phyloP scores from a whole-genome alignment of 1,139 yeast genomes.

The Martiniozyma asiatica region DNA sequence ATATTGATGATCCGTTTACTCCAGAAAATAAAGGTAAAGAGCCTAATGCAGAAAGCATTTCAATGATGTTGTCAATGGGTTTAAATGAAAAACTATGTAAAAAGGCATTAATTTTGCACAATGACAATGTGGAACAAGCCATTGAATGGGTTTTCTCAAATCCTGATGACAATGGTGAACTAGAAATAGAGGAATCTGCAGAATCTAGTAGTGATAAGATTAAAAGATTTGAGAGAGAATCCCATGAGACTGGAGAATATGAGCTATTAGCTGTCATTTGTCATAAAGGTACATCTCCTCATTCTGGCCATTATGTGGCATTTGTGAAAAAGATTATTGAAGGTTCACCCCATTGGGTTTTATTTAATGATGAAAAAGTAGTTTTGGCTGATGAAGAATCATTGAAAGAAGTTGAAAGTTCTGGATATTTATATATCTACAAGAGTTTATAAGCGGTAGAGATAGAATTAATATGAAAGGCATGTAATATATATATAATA shows the following conservation, averaged over 20 bases:
- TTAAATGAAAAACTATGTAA: constrained; percentile 48
- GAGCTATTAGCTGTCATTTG: constrained; percentile 63
- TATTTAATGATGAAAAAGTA: constrained; percentile 91
- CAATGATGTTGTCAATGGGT: constrained; percentile 64
- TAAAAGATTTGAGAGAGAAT: constrained; percentile 13
- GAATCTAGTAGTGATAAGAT: constrained; percentile 12
- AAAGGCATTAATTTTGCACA: constrained; percentile 53
- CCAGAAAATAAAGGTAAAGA: constrained; percentile 11
- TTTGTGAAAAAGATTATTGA: constrained; percentile 43
- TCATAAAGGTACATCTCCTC: constrained; percentile 90
- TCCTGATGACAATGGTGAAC: constrained; percentile 54
- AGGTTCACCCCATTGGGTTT: constrained; percentile 51
- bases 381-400: constrained; percentile 52
- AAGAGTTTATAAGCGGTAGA: constrained; percentile 12
- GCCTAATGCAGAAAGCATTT: constrained; percentile 30
- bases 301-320: constrained; percentile 93
- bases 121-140: constrained; percentile 58
- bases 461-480: constrained; percentile 2
- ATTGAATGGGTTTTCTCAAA: constrained; percentile 82
- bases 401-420: constrained; percentile 47
- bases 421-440: constrained; percentile 54
- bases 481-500: too few species aligned
- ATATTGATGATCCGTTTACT: constrained; percentile 53
- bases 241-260: constrained; percentile 26
- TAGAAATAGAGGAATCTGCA: constrained; percentile 15